Evolutionary conservation across 352 stramenopile genomes (phyloP), one percentile per base, ranked within the genome.

Genomic region (Detonula confervacea): DNA sequence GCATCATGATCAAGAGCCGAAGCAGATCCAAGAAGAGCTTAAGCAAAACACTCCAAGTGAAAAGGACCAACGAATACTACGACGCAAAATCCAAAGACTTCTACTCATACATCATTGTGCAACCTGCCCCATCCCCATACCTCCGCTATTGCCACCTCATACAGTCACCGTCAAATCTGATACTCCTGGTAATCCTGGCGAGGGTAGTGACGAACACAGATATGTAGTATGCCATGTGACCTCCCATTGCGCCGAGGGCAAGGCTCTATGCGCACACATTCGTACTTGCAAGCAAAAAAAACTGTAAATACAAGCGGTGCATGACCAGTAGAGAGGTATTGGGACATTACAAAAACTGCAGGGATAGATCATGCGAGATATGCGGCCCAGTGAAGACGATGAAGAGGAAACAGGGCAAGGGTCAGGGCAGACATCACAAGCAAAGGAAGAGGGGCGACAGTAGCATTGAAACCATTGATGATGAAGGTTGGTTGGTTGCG

Each of bases 271-370:
- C 35, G 47, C 51, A 12, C 73, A 81, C 60, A 76, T 81, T n/a
- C 47, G 49, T 14, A 62, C 56, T 20, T 81, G 73, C 64, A 75
- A 72, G 39, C 37, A 55, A 25, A 29, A 51, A 4, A 51, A 60
- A n/a, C 35, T 81, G 73, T 25, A 68, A n/a, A 2, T 81, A 76
- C 29, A 73, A 59, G 52, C 59, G 57, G 30, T 81, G 73, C 37
- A 55, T 75, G n/a, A 81, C 73, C n/a, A 72, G 33, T 46, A 35
- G 73, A 56, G 73, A 81, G 8, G 73, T 81, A 25, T 64, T 81
- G n/a, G 63, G 64, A 22, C 73, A 81, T 35, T 74, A 76, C 46
- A 73, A 37, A 16, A 57, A 37, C 7, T 81, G 73, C 27, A 61
- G 20, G 1, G 55, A 81, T 18, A 8, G 30, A 16, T 20, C 8